Evolutionary conservation across 192 early-diverging fungal species (phyloP).

Genomic region (Funneliformis mosseae): DNA sequence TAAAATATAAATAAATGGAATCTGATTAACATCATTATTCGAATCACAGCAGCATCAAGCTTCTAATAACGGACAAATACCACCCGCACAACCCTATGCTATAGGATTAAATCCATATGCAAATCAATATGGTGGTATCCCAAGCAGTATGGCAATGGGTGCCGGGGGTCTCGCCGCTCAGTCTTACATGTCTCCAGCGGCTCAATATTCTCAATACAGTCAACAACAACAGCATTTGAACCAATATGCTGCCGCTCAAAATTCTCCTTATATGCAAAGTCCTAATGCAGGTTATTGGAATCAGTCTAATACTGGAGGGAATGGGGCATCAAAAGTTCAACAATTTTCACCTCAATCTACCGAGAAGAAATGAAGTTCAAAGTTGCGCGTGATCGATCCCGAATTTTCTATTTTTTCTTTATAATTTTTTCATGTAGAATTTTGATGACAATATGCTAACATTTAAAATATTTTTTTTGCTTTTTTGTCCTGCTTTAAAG

Average conservation of each 20-base stretch:
- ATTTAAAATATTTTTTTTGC: neutral
- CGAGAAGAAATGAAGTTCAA: constrained; percentile 11
- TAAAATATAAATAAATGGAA: neutral
- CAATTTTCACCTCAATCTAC: constrained; percentile 2
- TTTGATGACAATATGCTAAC: neutral
- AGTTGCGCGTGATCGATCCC: neutral
- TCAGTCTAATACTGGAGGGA: neutral
- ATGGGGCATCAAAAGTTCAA: neutral
- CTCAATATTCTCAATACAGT: constrained; percentile 23
- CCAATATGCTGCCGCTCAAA: constrained; percentile 7
- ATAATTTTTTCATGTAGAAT: neutral
- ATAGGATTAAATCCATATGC: neutral
- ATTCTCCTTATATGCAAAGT: constrained; percentile 9
- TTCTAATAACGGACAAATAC: neutral
- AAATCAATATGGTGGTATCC: constrained; percentile 17
- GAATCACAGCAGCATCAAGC: neutral
- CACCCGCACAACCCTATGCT: constrained; percentile 14
- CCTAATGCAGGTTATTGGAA: constrained; percentile 6
- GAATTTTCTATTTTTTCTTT: neutral
- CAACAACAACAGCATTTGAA: constrained; percentile 23
- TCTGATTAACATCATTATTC: neutral
- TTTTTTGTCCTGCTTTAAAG: neutral
- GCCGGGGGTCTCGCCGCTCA: neutral
- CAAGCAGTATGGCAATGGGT: constrained; percentile 23
- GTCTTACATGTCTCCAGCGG: constrained; percentile 18